These are phyloP conservation scores for Mucor plumbeus DNA, from an alignment of 371 early-diverging fungal genomes.

Conservation along the genomic window DNA sequence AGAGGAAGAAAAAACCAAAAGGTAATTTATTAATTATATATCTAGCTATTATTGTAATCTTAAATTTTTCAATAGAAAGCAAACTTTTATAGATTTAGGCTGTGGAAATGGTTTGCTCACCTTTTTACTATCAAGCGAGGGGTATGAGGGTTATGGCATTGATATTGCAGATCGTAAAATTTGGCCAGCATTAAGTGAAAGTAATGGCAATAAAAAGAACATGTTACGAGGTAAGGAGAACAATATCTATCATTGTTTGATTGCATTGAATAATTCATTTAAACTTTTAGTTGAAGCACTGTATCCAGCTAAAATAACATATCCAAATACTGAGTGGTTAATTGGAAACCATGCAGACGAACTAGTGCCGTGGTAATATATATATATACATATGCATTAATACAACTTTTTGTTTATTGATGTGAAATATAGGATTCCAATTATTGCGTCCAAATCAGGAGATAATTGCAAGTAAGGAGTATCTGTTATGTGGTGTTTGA, in stretches of 20 bases:
- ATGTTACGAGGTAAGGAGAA: slow-evolving; percentile 42
- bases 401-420: slow-evolving; percentile 4
- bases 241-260: background rate
- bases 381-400: background rate
- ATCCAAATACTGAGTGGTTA: slow-evolving; percentile 74
- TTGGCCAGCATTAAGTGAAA: slow-evolving; percentile 61
- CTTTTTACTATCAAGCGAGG: slow-evolving; percentile 78
- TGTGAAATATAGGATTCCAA: slow-evolving; percentile 62
- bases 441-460: slow-evolving; percentile 73
- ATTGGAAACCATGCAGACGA: slow-evolving; percentile 94
- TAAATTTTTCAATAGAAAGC: slow-evolving; percentile 32
- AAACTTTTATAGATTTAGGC: slow-evolving; percentile 86
- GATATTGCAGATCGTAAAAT: slow-evolving; percentile 81
- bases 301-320: slow-evolving; percentile 57
- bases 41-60: background rate
- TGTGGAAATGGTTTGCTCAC: slow-evolving; percentile 93
- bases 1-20: slow-evolving; percentile 39
- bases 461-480: slow-evolving; percentile 58
- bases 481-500: background rate
- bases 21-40: slow-evolving; percentile 1
- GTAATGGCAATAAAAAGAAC: slow-evolving; percentile 20
- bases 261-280: background rate
- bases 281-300: slow-evolving; percentile 58
- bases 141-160: slow-evolving; percentile 79
- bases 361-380: slow-evolving; percentile 79